Percentiles rank a stretch among this genome's conserved stretches.
Conservation (phyloP, 257 asterid genomes). For the Primulina eburnea region DNA sequence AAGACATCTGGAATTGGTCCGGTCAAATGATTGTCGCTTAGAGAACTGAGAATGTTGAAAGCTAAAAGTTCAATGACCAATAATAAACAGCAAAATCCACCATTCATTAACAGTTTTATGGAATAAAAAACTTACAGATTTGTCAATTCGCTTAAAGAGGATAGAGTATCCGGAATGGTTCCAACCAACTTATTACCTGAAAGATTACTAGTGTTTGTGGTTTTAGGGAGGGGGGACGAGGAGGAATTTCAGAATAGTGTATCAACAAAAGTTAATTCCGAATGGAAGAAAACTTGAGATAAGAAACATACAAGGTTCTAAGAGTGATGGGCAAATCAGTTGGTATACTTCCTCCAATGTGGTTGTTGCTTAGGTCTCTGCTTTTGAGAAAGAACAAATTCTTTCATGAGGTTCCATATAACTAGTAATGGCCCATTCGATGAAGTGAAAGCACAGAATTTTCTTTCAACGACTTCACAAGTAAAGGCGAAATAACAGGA, state of each 20-base stretch:
- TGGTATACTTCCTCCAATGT: slow-evolving; percentile 81
- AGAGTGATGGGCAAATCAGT: slow-evolving; percentile 63
- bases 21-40: slow-evolving; percentile 56
- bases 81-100: background rate
- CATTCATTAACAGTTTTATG: background rate
- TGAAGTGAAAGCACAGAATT: background rate
- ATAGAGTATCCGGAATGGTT: slow-evolving; percentile 51
- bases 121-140: slow-evolving; percentile 53
- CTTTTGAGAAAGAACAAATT: slow-evolving; percentile 19
- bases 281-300: slow-evolving; percentile 17
- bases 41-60: slow-evolving; percentile 41
- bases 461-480: background rate
- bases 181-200: slow-evolving; percentile 72
- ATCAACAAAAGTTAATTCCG: background rate
- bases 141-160: slow-evolving; percentile 51
- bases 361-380: slow-evolving; percentile 85
- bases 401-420: slow-evolving; percentile 17
- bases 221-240: slow-evolving; percentile 20
- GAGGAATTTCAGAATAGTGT: slow-evolving; percentile 24
- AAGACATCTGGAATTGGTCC: slow-evolving; percentile 86
- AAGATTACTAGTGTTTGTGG: slow-evolving; percentile 44
- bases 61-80: slow-evolving; percentile 15
- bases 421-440: background rate
- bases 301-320: slow-evolving; percentile 59
- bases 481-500: background rate